Evolutionary conservation across 1,284 basidiomycete genomes (phyloP).

Genomic region (Anthracocystis walkeri): DNA sequence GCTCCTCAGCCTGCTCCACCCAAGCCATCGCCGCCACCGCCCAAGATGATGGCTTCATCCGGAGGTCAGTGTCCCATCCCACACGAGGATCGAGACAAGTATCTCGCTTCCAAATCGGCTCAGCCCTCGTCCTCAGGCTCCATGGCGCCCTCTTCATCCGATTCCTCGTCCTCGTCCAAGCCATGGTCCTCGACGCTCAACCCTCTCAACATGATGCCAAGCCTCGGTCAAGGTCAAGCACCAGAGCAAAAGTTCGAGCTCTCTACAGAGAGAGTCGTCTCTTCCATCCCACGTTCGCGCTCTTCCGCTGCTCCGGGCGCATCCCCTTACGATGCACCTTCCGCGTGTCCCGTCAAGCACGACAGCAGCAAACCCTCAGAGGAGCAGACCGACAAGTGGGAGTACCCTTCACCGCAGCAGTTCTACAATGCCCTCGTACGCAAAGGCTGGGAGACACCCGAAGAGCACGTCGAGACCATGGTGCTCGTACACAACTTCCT

Average conservation of each 20-base stretch:
- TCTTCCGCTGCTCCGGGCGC: constrained; percentile 62
- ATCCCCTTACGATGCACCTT: constrained; percentile 63
- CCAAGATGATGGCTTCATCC: constrained; percentile 41
- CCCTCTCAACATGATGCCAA: constrained; percentile 90
- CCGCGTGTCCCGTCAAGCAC: constrained; percentile 66
- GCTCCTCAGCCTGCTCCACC: constrained; percentile 8
- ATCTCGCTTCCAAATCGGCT: constrained; percentile 35
- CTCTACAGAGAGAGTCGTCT: constrained; percentile 80
- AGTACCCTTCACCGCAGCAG: constrained; percentile 97
- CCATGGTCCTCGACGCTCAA: constrained; percentile 71
- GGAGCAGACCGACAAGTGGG: constrained; percentile 76
- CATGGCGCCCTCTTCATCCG: constrained; percentile 30
- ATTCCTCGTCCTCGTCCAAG: constrained; percentile 30
- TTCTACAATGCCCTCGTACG: constrained; percentile 97
- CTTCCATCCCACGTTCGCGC: constrained; percentile 84
- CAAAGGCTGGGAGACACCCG: constrained; percentile 98
- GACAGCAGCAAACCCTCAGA: constrained; percentile 32
- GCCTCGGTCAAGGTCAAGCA: constrained; percentile 78
- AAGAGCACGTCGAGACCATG: constrained; percentile 96
- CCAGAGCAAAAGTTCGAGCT: constrained; percentile 76
- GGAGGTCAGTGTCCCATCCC: constrained; percentile 51
- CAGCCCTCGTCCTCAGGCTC: constrained; percentile 9
- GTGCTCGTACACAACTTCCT: constrained; percentile 98
- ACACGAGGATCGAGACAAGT: constrained; percentile 48
- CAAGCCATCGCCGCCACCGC: constrained; percentile 21